phyloP scores from a whole-genome alignment of 768 basidiomycete species.

The Xerocomellus intermedius region DNA sequence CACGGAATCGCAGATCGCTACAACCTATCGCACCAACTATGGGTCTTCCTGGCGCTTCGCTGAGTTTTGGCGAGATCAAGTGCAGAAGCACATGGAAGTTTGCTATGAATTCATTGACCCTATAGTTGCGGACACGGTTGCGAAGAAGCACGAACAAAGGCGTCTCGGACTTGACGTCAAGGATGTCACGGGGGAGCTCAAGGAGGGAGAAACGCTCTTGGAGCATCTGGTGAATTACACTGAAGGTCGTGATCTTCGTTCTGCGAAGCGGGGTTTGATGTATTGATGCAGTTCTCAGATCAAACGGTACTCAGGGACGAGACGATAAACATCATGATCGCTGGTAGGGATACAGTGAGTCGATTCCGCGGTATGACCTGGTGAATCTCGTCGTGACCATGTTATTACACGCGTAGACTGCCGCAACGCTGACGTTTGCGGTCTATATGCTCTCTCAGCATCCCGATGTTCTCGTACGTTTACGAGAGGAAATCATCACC shows the following conservation, averaged over 20 bases:
- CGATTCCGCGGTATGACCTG: not conserved
- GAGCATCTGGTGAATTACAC: slow-evolving; percentile 56
- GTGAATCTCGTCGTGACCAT: not conserved
- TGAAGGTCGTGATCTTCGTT: slow-evolving; percentile 38
- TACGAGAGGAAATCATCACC: slow-evolving; percentile 55
- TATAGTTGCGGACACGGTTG: slow-evolving; percentile 42
- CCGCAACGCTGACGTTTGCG: slow-evolving; percentile 34
- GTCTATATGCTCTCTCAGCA: slow-evolving; percentile 52
- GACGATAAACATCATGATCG: slow-evolving; percentile 30
- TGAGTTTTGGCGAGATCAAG: slow-evolving; percentile 44
- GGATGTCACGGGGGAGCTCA: slow-evolving; percentile 24
- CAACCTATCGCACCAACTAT: slow-evolving; percentile 33
- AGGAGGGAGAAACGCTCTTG: slow-evolving; percentile 45
- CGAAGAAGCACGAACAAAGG: slow-evolving; percentile 30
- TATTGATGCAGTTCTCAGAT: slow-evolving; percentile 17
- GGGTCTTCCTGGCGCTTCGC: slow-evolving; percentile 44
- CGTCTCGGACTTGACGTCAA: slow-evolving; percentile 4
- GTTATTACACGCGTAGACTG: slow-evolving; percentile 21
- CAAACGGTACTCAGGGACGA: slow-evolving; percentile 24
- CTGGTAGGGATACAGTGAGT: slow-evolving; percentile 44
- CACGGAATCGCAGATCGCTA: slow-evolving; percentile 33
- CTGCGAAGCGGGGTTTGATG: not conserved
- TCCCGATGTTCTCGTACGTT: slow-evolving; percentile 43
- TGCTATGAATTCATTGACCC: slow-evolving; percentile 50
- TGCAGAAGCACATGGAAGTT: slow-evolving; percentile 37